Conservation (phyloP, 208 protist genomes). For the Plasmodiophora brassicae region DNA sequence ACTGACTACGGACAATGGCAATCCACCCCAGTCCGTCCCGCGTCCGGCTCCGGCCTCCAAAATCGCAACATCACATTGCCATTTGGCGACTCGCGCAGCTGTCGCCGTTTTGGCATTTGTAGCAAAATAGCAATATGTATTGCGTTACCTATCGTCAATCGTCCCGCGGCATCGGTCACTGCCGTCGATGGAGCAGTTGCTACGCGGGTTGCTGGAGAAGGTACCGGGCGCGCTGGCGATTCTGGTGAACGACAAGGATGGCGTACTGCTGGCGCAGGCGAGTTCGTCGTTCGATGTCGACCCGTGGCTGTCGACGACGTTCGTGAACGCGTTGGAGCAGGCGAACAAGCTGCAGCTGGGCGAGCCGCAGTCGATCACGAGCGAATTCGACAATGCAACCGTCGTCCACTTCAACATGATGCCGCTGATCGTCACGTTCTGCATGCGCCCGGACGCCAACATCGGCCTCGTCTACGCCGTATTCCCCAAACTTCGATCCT, state of each 20-base stretch:
- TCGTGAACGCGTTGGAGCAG: constrained; percentile 17
- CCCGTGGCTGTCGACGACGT: constrained; percentile 26
- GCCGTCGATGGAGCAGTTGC: too few species aligned
- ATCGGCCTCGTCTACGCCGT: constrained; percentile 9
- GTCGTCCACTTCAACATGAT: constrained; percentile 20
- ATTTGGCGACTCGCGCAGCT: too few species aligned
- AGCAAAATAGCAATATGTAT: too few species aligned
- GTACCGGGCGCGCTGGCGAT: background rate
- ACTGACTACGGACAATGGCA: too few species aligned
- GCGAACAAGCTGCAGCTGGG: background rate
- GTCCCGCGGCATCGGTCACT: too few species aligned
- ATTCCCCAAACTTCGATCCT: background rate
- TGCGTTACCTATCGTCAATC: too few species aligned
- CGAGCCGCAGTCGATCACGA: background rate
- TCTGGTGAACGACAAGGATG: constrained; percentile 4
- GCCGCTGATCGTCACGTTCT: constrained; percentile 31
- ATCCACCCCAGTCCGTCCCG: too few species aligned
- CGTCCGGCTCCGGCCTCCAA: too few species aligned
- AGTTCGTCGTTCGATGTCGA: constrained; percentile 12
- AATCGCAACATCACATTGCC: too few species aligned
- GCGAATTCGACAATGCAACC: constrained; percentile 19
- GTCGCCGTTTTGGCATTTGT: too few species aligned
- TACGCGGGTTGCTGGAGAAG: too few species aligned
- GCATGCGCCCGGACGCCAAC: background rate
- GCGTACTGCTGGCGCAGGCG: background rate